phyloP scores from a whole-genome alignment of 1,284 basidiomycete species.

The Naganishia liquefaciens region DNA sequence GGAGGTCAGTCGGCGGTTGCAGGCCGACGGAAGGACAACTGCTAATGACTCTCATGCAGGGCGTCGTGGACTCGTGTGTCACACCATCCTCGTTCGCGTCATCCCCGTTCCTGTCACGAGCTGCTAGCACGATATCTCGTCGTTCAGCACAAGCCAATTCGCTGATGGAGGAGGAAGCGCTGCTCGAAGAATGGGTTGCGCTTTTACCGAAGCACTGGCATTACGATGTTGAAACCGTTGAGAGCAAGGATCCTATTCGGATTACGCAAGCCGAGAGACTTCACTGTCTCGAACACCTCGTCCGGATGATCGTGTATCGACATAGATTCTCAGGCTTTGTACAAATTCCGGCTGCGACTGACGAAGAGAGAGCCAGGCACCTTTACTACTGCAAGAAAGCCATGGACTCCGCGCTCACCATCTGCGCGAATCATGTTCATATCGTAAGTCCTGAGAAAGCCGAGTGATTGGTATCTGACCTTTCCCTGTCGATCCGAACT shows the following conservation, averaged over 20 bases:
- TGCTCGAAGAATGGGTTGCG: constrained; percentile 74
- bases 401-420: constrained; percentile 61
- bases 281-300: constrained; percentile 79
- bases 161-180: constrained; percentile 71
- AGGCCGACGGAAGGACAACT: neutral
- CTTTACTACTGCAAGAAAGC: constrained; percentile 58
- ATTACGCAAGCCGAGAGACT: constrained; percentile 81
- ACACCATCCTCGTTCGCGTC: constrained; percentile 51
- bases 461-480: neutral
- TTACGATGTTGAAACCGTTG: constrained; percentile 74
- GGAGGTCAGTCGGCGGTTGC: constrained; percentile 56
- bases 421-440: constrained; percentile 76
- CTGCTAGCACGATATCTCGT: constrained; percentile 51
- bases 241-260: constrained; percentile 79
- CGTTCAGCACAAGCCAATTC: constrained; percentile 59
- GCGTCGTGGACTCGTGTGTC: constrained; percentile 59
- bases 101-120: constrained; percentile 53
- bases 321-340: constrained; percentile 56
- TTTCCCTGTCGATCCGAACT: neutral
- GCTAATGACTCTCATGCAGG: constrained; percentile 34
- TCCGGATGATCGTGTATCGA: constrained; percentile 64
- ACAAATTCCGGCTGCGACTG: constrained; percentile 50
- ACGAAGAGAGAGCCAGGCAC: constrained; percentile 51
- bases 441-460: constrained; percentile 61
- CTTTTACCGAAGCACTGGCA: constrained; percentile 74